phyloP scores from a whole-genome alignment of 2,329 filamentous ascomycete species.

The Fusarium irregulare region DNA sequence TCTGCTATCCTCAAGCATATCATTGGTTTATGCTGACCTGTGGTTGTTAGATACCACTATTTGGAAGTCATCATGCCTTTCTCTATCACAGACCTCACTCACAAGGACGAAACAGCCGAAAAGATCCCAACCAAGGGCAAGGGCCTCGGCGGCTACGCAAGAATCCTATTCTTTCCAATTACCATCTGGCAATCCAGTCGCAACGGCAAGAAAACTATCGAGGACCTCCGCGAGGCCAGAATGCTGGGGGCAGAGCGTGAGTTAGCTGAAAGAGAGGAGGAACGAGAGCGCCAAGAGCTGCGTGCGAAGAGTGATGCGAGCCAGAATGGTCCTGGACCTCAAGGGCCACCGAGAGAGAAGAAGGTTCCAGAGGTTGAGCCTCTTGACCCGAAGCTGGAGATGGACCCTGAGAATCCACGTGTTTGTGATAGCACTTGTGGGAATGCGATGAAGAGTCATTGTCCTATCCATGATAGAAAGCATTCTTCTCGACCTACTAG shows the following conservation, averaged over 20 bases:
- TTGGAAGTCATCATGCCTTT: slow-evolving; percentile 5
- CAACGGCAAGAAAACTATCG: not conserved
- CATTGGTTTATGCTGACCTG: no score
- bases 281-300: no score
- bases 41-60: no score
- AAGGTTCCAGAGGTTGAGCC: not conserved
- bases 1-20: accelerated
- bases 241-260: not conserved
- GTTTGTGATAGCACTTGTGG: not conserved
- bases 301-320: not conserved
- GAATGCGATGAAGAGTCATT: not conserved
- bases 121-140: not conserved
- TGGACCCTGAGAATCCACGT: not conserved
- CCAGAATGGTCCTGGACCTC: not conserved
- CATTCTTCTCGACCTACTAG: not conserved
- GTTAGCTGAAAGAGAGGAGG: not conserved
- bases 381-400: not conserved
- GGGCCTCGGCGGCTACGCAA: not conserved
- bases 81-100: slow-evolving; percentile 1
- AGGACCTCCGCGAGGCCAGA: not conserved
- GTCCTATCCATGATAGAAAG: not conserved
- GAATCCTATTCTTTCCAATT: not conserved
- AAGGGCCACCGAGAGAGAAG: not conserved
- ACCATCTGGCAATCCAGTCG: not conserved
- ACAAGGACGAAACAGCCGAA: slow-evolving; percentile 1